These are phyloP conservation scores for Blastocystis sp. DNA, from an alignment of 352 stramenopile genomes.

Conservation along the genomic window DNA sequence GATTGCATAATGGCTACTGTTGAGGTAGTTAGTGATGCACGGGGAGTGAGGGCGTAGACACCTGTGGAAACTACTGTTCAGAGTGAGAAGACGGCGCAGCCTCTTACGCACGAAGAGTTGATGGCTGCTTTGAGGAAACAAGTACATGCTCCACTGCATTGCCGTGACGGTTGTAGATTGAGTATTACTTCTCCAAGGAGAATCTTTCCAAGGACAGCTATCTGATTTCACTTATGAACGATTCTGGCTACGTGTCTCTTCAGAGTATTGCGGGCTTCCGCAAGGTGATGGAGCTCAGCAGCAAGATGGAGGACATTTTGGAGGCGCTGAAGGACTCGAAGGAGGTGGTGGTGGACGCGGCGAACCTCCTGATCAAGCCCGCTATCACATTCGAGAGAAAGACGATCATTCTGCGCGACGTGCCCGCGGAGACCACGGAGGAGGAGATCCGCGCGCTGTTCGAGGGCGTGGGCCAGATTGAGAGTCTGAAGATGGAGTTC, in stretches of 20 bases:
- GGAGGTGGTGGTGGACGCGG: constrained; percentile 34
- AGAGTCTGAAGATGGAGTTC: constrained; percentile 44
- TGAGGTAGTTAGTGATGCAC: neutral
- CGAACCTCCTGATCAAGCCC: constrained; percentile 24
- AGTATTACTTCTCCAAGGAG: constrained; percentile 72
- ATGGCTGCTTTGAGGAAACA: constrained; percentile 57
- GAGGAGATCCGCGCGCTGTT: constrained; percentile 51
- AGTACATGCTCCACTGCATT: neutral
- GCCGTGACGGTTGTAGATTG: constrained; percentile 13
- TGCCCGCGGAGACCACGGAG: constrained; percentile 36
- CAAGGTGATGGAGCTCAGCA: constrained; percentile 58
- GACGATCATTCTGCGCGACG: constrained; percentile 66
- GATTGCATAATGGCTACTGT: neutral
- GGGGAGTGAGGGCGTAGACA: neutral
- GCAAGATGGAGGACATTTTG: constrained; percentile 67
- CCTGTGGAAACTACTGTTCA: constrained; percentile 1
- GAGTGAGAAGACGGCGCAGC: neutral
- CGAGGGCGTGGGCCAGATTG: constrained; percentile 4
- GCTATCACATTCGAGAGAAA: constrained; percentile 55
- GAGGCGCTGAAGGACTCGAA: constrained; percentile 40
- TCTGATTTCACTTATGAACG: constrained; percentile 66
- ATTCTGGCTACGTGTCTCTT: constrained; percentile 66
- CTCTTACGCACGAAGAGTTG: constrained; percentile 34
- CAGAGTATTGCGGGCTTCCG: constrained; percentile 49
- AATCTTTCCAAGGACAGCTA: constrained; percentile 56